Conservation (phyloP, 345 rosid genomes). For the Sonneratia alba region DNA sequence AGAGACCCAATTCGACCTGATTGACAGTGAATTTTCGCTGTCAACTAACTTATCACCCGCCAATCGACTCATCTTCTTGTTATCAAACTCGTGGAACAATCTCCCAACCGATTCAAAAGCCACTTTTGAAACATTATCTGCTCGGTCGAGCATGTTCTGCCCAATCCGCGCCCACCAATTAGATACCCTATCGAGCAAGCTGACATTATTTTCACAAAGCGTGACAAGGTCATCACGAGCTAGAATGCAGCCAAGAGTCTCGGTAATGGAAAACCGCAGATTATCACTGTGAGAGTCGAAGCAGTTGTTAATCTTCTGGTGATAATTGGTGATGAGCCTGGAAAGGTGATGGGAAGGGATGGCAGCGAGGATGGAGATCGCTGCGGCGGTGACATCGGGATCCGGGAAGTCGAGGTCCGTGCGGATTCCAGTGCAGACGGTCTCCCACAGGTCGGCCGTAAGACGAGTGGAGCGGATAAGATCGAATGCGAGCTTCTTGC, state of each 20-base stretch:
- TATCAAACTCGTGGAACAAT: slow-evolving; percentile 82
- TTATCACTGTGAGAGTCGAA: slow-evolving; percentile 68
- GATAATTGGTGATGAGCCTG: slow-evolving; percentile 60
- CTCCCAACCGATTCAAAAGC: slow-evolving; percentile 96
- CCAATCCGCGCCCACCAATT: slow-evolving; percentile 85
- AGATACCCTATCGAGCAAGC: slow-evolving; percentile 71
- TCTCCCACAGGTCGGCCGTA: slow-evolving; percentile 91
- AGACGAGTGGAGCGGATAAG: slow-evolving; percentile 92
- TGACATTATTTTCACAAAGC: slow-evolving; percentile 73
- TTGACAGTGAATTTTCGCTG: slow-evolving; percentile 82
- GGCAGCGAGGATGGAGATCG: slow-evolving; percentile 81
- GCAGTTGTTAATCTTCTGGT: slow-evolving; percentile 65
- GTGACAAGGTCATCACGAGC: slow-evolving; percentile 92
- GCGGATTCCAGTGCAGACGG: slow-evolving; percentile 70
- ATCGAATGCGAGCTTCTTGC: slow-evolving; percentile 94
- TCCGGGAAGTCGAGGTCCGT: slow-evolving; percentile 87
- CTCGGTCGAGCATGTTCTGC: slow-evolving; percentile 70
- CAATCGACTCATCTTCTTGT: slow-evolving; percentile 81
- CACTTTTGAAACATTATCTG: slow-evolving; percentile 79
- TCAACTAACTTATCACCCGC: slow-evolving; percentile 97
- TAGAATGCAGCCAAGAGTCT: slow-evolving; percentile 80
- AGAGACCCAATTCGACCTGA: slow-evolving; percentile 88
- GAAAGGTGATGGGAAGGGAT: slow-evolving; percentile 76
- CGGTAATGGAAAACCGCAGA: slow-evolving; percentile 75
- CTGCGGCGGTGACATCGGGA: slow-evolving; percentile 89